Evolutionary conservation across 768 basidiomycete species (phyloP).

Genomic region (Calocera cornea): DNA sequence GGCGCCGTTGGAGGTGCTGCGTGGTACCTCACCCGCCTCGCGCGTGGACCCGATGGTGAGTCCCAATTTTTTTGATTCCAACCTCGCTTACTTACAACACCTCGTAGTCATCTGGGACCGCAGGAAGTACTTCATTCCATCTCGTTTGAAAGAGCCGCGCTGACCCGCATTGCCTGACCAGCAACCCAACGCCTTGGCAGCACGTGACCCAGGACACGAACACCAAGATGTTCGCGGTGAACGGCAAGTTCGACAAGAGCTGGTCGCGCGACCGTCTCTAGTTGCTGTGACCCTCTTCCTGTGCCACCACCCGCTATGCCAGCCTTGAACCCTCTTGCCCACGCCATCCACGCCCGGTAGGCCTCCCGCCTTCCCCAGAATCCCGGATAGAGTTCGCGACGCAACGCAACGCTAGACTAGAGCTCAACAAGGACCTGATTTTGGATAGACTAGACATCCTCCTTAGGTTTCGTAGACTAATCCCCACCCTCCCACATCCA

Average conservation of each 20-base stretch:
- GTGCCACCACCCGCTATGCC: no score
- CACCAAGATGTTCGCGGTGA: conserved; percentile 13
- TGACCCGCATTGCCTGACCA: no score
- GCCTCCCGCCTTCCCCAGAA: background rate
- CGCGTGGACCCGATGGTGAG: conserved; percentile 9
- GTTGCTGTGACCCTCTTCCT: background rate
- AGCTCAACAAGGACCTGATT: background rate
- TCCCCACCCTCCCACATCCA: no score
- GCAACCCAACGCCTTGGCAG: conserved; percentile 13
- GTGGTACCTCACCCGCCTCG: conserved; percentile 13
- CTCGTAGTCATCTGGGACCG: conserved; percentile 9
- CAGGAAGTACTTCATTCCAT: no score
- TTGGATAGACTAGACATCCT: background rate
- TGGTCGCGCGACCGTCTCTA: background rate
- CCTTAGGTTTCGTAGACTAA: background rate
- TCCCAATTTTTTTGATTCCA: background rate
- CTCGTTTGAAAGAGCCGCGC: no score
- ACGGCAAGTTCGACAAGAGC: background rate
- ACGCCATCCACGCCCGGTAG: background rate
- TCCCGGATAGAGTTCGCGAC: no score
- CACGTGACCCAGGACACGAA: conserved; percentile 14
- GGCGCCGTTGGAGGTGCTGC: conserved; percentile 12
- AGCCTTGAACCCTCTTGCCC: no score
- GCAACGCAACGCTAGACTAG: background rate
- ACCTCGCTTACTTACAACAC: background rate